A percentile compares a stretch with the other conserved stretches of the same genome.
phyloP scores from a whole-genome alignment of 2,329 filamentous ascomycete species.

The Catunica adiposa region DNA sequence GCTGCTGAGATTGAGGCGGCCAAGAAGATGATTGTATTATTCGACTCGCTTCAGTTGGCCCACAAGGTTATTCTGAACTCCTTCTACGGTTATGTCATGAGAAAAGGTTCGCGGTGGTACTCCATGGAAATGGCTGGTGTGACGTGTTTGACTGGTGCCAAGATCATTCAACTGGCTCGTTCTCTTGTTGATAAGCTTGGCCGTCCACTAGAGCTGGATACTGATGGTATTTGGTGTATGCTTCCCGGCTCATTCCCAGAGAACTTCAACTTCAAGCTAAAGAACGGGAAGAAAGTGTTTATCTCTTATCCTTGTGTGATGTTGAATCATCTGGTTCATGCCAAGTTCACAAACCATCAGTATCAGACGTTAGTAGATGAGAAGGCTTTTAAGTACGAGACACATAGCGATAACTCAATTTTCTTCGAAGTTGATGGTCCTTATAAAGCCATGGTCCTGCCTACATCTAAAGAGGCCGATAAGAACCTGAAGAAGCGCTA shows the following conservation, averaged over 20 bases:
- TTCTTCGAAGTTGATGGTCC: conserved; percentile 99
- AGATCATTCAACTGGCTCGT: conserved; percentile 91
- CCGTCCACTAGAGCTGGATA: conserved; percentile 83
- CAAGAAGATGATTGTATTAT: conserved; percentile 97
- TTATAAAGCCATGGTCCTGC: conserved; percentile 92
- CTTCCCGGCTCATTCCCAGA: conserved; percentile 90
- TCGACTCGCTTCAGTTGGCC: conserved; percentile 86
- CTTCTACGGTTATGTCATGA: conserved; percentile 98
- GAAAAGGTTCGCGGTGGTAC: conserved; percentile 97
- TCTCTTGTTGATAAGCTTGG: conserved; percentile 87
- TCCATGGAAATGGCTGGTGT: conserved; percentile 99
- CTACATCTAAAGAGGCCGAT: conserved; percentile 95
- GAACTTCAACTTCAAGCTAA: conserved; percentile 86
- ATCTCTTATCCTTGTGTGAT: conserved; percentile 98
- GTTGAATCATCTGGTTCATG: conserved; percentile 95
- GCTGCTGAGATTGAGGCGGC: conserved; percentile 70
- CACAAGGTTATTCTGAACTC: conserved; percentile 99
- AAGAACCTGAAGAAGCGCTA: conserved; percentile 99
- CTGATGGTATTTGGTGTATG: conserved; percentile 99
- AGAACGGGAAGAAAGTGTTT: conserved; percentile 88
- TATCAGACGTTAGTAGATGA: conserved; percentile 80
- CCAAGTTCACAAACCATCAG: conserved; percentile 88
- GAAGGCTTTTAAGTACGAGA: conserved; percentile 75
- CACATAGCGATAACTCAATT: conserved; percentile 95
- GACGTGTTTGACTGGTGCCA: conserved; percentile 87